Base-by-base conservation (phyloP, 176 grass and related monocot genomes). In the Carex scoparia region DNA sequence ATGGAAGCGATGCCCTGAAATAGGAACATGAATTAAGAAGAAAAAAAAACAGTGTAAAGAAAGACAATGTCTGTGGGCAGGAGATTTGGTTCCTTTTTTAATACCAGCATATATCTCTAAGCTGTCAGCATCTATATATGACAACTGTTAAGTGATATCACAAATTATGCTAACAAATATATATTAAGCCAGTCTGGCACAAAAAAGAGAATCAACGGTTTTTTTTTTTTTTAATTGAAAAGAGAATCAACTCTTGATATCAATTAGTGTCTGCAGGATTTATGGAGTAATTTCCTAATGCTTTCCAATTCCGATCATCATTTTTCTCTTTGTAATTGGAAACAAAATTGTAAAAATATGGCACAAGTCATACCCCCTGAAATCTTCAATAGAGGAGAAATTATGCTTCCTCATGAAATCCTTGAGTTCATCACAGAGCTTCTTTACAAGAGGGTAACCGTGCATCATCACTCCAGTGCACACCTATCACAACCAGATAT, bases 391-490 rank as follows among this genome's bases (percentile, higher is more conserved):
- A 10, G 93, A 91, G 23, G 93, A 85, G 60, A 96, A 92, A 70
- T 94, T 88, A 77, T 99, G 97, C 58, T 91, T 83, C 85, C 93
- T 90, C 97, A 99, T 96, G 83, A 99, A 96, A 89, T 99, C 91
- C 82, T 94, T 85, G 73, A 99, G 83, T 63, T 99, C 93, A 14
- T 82, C 74, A 58, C 93, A 94, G 30, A 99, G 93, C 73, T 99
- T 95, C 84, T 96, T 95, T 42, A 99, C 97, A 89, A 99, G 87
- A 37, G 88, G 88, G 89, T 99, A 96, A 57, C 97, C 97, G 91
- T 95, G 97, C 73, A 99, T 96, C 97, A 99, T 99, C 32, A 99
- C 93, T 15, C 93, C 91, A 1, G 93, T 99, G 62, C 97, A 99
- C 71, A 99, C 93, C 91, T 95, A 84, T 76, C 18, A 51, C 69